Evolutionary conservation across 768 basidiomycete genomes (phyloP), one percentile per base, ranked within the genome.

Genomic region (Mycena chlorophos): DNA sequence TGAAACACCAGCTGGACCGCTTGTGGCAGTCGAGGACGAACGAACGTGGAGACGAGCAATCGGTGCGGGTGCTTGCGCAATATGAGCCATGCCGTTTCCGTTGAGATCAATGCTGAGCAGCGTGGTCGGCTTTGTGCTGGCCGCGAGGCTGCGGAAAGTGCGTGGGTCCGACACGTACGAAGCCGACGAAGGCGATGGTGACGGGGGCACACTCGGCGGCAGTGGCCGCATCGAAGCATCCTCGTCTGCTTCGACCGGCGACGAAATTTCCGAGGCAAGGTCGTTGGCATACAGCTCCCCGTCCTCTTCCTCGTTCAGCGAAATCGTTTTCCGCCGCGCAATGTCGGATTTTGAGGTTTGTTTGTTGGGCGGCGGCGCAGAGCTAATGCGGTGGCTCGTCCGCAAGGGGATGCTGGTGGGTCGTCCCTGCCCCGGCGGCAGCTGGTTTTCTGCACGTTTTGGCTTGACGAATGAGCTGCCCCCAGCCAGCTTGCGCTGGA

Each of bases 111-210:
- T 83, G 62, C 90, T 93, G n/a, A 97, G 76, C 23, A 98, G 71
- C 0, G 95, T 98, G 4, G 95, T 98, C 2, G 94, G 95, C 70
- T 97, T 97, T 13, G 95, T 98, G 64, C 89, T 91, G 5, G 89
- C 91, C 25, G 88, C 84, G 65, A 88, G 86, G 65, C 89, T 91
- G 64, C 83, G 80, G 71, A 93, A 91, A 0, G 90, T 92, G 51
- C 86, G 82, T 16, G 90, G 82, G 63, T 90, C 82, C 4, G 91
- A 91, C 25, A 91, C 80, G 70, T 91, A 88, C 1, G 89, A 91
- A 0, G 89, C 90, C 1, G 90, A 92, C 2, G 87, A 92, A 52
- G 81, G 84, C 2, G 90, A 93, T 3, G 88, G 91, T 0, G 92
- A 94, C 12, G 89, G 90, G 12, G 92, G 91, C 4, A 85, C 79